Conservation (phyloP, 768 basidiomycete genomes). For the Hortiboletus campestris region DNA sequence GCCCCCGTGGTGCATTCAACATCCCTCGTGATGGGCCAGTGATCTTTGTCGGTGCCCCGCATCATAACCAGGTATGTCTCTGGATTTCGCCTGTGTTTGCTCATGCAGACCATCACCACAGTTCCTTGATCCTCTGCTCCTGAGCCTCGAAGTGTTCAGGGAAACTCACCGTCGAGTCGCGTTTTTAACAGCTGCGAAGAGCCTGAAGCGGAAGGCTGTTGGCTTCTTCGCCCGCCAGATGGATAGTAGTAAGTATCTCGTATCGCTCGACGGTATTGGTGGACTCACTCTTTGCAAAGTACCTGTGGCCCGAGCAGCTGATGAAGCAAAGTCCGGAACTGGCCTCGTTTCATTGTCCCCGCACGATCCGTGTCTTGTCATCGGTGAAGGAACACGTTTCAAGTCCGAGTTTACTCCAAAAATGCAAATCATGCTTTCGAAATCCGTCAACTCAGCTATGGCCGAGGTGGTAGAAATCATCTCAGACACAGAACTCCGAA, state of each 20-base stretch:
- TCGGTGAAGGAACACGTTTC: constrained; percentile 83
- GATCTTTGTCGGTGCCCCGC: constrained; percentile 91
- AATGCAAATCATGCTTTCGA: constrained; percentile 87
- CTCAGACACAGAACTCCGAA: constrained; percentile 78
- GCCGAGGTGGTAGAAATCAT: constrained; percentile 88
- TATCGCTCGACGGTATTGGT: background rate
- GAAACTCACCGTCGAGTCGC: constrained; percentile 81
- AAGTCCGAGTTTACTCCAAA: constrained; percentile 65
- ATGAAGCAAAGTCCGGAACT: constrained; percentile 71
- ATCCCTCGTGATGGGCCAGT: constrained; percentile 88
- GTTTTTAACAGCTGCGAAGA: constrained; percentile 87
- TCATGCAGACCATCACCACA: constrained; percentile 34
- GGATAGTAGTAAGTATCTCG: constrained; percentile 69
- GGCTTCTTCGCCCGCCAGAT: constrained; percentile 82
- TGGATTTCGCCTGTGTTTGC: constrained; percentile 3
- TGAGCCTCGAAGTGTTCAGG: constrained; percentile 81
- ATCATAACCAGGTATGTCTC: constrained; percentile 77
- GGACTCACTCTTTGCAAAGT: constrained; percentile 47
- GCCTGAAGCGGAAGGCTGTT: constrained; percentile 74
- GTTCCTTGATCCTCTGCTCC: constrained; percentile 90
- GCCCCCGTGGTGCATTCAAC: constrained; percentile 92
- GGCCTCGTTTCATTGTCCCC: constrained; percentile 71
- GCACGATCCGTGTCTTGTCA: constrained; percentile 76
- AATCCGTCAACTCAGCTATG: constrained; percentile 67
- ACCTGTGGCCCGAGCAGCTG: constrained; percentile 89